A percentile compares a stretch with the other conserved stretches of the same genome.
Evolutionary conservation across 495 filamentous ascomycete species (phyloP).

Genomic region (Eremomyces bilateralis): DNA sequence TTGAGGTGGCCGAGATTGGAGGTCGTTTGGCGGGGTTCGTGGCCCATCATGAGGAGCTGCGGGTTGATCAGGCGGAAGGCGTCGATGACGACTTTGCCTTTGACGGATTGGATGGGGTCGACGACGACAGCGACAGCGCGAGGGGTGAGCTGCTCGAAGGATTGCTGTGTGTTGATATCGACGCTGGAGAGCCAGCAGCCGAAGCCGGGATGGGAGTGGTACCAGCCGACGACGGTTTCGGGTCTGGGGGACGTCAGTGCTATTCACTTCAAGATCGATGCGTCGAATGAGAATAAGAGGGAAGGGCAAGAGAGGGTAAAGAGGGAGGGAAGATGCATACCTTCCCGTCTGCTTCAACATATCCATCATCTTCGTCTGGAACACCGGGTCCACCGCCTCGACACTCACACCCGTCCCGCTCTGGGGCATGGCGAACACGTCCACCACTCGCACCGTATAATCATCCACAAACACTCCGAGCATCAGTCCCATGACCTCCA

Average conservation of each 20-base stretch:
- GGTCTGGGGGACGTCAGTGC: constrained; percentile 33
- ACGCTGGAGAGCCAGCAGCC: constrained; percentile 98
- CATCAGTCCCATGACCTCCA: constrained; percentile 99
- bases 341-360: constrained; percentile 93
- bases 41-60: constrained; percentile 93
- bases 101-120: constrained; percentile 96
- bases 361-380: constrained; percentile 99
- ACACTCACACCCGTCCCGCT: constrained; percentile 96
- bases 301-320: too few species aligned
- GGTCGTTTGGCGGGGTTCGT: constrained; percentile 95
- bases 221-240: constrained; percentile 96
- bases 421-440: constrained; percentile 99
- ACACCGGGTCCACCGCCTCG: constrained; percentile 92
- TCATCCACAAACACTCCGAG: constrained; percentile 97
- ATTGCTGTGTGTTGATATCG: constrained; percentile 99
- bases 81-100: constrained; percentile 98
- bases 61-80: constrained; percentile 98
- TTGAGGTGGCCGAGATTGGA: constrained; percentile 95
- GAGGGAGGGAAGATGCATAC: too few species aligned
- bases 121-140: constrained; percentile 94
- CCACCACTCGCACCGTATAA: constrained; percentile 91
- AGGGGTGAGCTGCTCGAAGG: constrained; percentile 91
- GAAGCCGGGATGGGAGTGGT: constrained; percentile 97
- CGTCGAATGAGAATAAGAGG: too few species aligned
- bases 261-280: too few species aligned